Conservation (phyloP, 495 filamentous ascomycete genomes). For the Neurospora africana region DNA sequence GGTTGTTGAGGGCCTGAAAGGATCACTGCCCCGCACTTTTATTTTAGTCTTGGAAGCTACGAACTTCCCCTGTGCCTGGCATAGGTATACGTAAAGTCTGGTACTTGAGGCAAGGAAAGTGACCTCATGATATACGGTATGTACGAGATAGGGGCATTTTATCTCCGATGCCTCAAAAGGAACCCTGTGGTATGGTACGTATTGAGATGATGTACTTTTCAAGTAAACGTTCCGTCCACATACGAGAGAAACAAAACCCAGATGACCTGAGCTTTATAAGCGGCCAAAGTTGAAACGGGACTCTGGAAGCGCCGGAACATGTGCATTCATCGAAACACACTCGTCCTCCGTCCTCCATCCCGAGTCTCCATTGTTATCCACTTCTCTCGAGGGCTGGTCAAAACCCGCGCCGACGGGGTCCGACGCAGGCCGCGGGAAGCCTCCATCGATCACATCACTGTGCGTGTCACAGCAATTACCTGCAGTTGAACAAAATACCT, state of each 20-base stretch:
- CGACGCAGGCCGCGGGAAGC: neutral
- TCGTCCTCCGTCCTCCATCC: neutral
- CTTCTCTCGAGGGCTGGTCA: neutral
- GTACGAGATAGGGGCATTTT: neutral
- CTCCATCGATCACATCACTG: neutral
- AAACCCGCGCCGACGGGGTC: neutral
- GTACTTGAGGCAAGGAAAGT: neutral
- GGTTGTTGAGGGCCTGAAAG: neutral
- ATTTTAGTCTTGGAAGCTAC: neutral
- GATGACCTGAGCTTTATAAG: neutral
- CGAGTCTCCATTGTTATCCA: neutral
- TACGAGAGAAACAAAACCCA: neutral
- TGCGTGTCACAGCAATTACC: neutral
- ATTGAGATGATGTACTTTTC: neutral
- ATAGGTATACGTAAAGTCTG: neutral
- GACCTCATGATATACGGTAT: neutral
- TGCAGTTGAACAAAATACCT: neutral
- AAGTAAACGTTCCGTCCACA: neutral
- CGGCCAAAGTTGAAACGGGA: neutral
- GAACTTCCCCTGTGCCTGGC: neutral
- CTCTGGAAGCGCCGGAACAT: neutral
- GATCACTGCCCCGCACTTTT: neutral
- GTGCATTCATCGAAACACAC: neutral
- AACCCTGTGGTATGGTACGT: neutral
- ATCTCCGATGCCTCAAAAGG: neutral